Evolutionary conservation across 768 basidiomycete genomes (phyloP).

Genomic region (Collybiopsis confluens): DNA sequence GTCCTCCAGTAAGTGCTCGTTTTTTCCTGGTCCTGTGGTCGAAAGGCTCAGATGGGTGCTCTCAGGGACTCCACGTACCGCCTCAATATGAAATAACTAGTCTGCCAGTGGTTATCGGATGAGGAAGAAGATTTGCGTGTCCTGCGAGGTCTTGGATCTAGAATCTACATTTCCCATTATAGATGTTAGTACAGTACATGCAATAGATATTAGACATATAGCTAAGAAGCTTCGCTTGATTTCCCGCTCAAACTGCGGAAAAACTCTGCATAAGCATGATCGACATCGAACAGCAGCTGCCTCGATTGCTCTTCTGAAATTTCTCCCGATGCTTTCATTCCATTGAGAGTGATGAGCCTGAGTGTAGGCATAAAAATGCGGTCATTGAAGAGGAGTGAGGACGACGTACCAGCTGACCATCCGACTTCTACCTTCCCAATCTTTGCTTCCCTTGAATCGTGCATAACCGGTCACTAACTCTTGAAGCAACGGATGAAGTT

Average conservation of each 20-base stretch:
- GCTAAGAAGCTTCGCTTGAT: not conserved
- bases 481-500: conserved; percentile 89
- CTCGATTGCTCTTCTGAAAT: conserved; percentile 92
- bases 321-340: conserved; percentile 96
- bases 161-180: too few species aligned
- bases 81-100: conserved; percentile 15
- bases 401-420: conserved; percentile 83
- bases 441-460: conserved; percentile 89
- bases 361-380: not conserved
- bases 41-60: not conserved
- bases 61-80: conserved; percentile 14
- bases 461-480: conserved; percentile 95
- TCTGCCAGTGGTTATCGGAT: not conserved
- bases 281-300: conserved; percentile 96
- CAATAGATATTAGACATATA: not conserved
- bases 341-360: conserved; percentile 95
- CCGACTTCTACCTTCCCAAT: conserved; percentile 93
- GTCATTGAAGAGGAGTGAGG: not conserved
- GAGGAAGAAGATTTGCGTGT: too few species aligned
- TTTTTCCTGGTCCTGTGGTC: not conserved
- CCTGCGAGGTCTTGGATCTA: too few species aligned
- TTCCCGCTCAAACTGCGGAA: conserved; percentile 63
- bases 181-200: not conserved
- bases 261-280: conserved; percentile 93
- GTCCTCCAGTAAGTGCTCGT: conserved; percentile 15